phyloP scores from a whole-genome alignment of 2,329 filamentous ascomycete genomes.

The Dactylonectria estremocensis region DNA sequence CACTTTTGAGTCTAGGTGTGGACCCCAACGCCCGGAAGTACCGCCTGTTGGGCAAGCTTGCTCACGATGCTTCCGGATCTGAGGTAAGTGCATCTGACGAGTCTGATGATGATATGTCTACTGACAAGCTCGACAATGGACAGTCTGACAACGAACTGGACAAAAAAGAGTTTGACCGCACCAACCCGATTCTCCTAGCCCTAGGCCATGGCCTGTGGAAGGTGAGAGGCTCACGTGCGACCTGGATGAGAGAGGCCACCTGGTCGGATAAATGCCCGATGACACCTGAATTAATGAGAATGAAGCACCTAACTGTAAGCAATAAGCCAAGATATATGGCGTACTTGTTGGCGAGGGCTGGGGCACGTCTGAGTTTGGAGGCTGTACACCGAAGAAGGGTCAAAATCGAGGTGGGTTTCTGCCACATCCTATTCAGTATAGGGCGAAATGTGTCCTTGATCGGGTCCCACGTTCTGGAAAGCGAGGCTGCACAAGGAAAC shows the following conservation, averaged over 20 bases:
- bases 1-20: not conserved
- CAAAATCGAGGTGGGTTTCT: not conserved
- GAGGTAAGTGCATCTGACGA: not conserved
- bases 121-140: not conserved
- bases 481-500: accelerated
- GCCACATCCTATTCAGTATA: not conserved
- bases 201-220: not conserved
- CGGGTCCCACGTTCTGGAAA: not conserved
- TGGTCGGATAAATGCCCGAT: no score
- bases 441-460: not conserved
- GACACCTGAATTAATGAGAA: no score
- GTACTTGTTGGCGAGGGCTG: conserved; percentile 1
- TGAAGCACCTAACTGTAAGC: no score
- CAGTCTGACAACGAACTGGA: not conserved
- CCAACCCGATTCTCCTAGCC: not conserved
- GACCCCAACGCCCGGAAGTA: not conserved
- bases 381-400: not conserved
- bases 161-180: not conserved
- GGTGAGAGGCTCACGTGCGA: no score
- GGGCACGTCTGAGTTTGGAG: not conserved
- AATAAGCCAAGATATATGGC: not conserved
- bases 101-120: not conserved
- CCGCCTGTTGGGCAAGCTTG: not conserved
- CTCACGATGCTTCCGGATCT: not conserved
- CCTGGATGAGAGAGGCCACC: no score